phyloP scores from a whole-genome alignment of 108 stramenopile genomes.

The Pseudonitzschia multistriata region DNA sequence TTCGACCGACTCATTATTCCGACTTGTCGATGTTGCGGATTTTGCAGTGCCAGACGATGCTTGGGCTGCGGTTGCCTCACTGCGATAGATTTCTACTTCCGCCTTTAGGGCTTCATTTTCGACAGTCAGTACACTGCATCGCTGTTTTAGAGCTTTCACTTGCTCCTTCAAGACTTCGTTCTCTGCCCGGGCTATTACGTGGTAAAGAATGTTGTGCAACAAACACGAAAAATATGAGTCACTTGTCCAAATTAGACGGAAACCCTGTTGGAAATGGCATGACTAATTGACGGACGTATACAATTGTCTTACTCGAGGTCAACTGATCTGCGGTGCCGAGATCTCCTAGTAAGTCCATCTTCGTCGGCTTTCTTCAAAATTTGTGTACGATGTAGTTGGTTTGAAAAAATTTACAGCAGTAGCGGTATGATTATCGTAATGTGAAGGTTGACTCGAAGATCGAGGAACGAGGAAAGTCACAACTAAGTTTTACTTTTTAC shows the following conservation, averaged over 20 bases:
- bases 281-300: background rate
- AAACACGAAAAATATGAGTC: background rate
- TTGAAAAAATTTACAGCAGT: background rate
- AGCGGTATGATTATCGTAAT: too few relatives aligned
- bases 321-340: slow-evolving; percentile 75
- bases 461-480: too few relatives aligned
- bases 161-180: slow-evolving; percentile 72
- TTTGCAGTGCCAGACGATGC: slow-evolving; percentile 13
- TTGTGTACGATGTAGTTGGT: background rate
- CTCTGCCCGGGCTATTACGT: slow-evolving; percentile 56
- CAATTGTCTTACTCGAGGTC: slow-evolving; percentile 52
- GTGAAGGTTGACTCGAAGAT: too few relatives aligned
- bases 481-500: too few relatives aligned
- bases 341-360: slow-evolving; percentile 84
- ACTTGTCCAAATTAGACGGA: background rate
- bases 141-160: slow-evolving; percentile 54
- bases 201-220: background rate
- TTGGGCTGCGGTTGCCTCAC: slow-evolving; percentile 35
- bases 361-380: background rate
- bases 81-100: slow-evolving; percentile 79
- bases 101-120: slow-evolving; percentile 70
- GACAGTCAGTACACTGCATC: slow-evolving; percentile 50
- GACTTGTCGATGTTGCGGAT: background rate
- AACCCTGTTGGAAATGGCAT: background rate
- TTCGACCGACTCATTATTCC: slow-evolving; percentile 5